Evolutionary conservation across 2,329 filamentous ascomycete species (phyloP).

Genomic region (Fusarium sp.): DNA sequence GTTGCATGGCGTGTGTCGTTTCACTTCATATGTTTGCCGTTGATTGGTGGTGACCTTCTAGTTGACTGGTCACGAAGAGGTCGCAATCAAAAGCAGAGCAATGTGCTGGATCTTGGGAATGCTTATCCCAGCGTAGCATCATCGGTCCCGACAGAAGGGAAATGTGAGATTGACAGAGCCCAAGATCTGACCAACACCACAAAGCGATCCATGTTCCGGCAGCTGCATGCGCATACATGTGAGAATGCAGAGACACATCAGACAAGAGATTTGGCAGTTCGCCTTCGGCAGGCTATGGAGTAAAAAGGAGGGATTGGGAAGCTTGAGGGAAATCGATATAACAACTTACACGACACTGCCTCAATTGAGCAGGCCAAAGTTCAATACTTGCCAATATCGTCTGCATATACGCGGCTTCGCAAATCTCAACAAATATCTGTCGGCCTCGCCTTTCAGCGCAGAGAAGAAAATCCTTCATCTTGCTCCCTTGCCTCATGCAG

Average conservation of each 20-base stretch:
- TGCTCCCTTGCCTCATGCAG: slow-evolving; percentile 35
- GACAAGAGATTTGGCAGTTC: slow-evolving; percentile 2
- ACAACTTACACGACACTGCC: background rate
- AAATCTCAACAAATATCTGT: slow-evolving; percentile 26
- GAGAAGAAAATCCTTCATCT: slow-evolving; percentile 14
- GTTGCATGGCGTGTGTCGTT: background rate
- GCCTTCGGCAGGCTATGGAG: background rate
- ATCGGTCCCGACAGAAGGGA: slow-evolving; percentile 13
- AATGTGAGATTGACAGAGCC: slow-evolving; percentile 26
- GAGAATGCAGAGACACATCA: slow-evolving; percentile 1
- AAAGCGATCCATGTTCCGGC: slow-evolving; percentile 9
- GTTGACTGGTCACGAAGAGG: slow-evolving; percentile 14
- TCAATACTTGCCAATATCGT: background rate
- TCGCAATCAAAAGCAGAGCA: slow-evolving; percentile 19
- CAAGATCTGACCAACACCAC: slow-evolving; percentile 14
- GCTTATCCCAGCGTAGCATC: background rate
- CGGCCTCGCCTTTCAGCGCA: background rate
- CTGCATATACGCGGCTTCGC: background rate
- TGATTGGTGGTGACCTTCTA: slow-evolving; percentile 1
- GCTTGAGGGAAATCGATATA: background rate
- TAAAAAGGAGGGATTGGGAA: background rate
- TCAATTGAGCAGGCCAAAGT: background rate
- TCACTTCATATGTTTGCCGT: background rate
- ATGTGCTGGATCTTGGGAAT: slow-evolving; percentile 30
- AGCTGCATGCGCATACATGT: slow-evolving; percentile 12